A percentile compares a stretch with the other conserved stretches of the same genome.
Evolutionary conservation across 2,329 filamentous ascomycete genomes (phyloP).

Genomic region (Fusarium sp.): DNA sequence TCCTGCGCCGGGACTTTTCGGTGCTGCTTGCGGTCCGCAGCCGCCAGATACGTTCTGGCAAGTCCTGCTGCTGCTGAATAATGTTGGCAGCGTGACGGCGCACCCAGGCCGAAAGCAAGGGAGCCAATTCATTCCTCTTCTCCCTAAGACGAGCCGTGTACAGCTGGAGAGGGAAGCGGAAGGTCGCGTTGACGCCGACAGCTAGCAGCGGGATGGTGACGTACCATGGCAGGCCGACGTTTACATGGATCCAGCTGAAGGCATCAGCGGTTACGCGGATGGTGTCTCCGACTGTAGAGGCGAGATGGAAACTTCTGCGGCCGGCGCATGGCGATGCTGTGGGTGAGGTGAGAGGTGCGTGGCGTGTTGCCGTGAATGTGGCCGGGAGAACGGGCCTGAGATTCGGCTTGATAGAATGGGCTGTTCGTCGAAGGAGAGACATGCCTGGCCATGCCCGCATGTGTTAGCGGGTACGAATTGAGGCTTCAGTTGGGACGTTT

Average conservation of each 20-base stretch:
- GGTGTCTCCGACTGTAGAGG: conserved; percentile 50
- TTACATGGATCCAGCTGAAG: conserved; percentile 61
- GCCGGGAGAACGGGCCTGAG: conserved; percentile 22
- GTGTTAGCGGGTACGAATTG: conserved; percentile 5
- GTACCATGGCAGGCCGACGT: conserved; percentile 67
- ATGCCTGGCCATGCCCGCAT: conserved; percentile 34
- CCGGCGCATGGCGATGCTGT: conserved; percentile 19
- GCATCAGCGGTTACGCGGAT: conserved; percentile 60
- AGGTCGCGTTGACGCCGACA: conserved; percentile 60
- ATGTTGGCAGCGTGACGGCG: conserved; percentile 43
- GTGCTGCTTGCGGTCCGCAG: conserved; percentile 46
- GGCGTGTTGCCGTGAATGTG: conserved; percentile 16
- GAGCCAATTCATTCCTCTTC: conserved; percentile 49
- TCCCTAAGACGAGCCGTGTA: conserved; percentile 56
- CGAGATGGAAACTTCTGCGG: conserved; percentile 54
- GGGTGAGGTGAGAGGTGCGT: conserved; percentile 15
- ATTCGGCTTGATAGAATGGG: conserved; percentile 28
- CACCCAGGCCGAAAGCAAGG: conserved; percentile 54
- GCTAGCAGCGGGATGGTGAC: conserved; percentile 69
- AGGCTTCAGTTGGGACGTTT: conserved; percentile 13
- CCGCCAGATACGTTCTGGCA: conserved; percentile 40
- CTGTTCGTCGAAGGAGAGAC: conserved; percentile 35
- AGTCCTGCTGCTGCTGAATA: conserved; percentile 7
- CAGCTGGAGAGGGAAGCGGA: conserved; percentile 64
- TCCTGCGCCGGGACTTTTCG: conserved; percentile 51